A percentile compares a stretch with the other conserved stretches of the same genome.
Evolutionary conservation across 441 rosid genomes (phyloP).

Genomic region (Gossypium armourianum): DNA sequence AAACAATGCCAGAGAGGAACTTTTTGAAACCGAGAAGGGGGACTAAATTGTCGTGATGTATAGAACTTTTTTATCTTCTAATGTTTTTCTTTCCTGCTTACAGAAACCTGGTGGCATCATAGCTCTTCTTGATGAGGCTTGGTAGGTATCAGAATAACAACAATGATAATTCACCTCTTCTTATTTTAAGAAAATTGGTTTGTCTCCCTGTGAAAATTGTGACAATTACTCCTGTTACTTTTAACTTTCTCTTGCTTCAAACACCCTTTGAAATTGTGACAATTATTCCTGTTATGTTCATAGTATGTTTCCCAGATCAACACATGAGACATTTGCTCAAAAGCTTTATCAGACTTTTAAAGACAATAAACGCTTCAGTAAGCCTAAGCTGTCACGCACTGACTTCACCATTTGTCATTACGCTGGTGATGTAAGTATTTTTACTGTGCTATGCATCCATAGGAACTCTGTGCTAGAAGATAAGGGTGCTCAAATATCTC

Average conservation of each 20-base stretch:
- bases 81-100: constrained; percentile 25
- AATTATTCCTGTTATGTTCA: constrained; percentile 22
- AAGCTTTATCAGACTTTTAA: constrained; percentile 92
- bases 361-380: constrained; percentile 77
- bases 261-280: constrained; percentile 12
- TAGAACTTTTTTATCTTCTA: constrained; percentile 14
- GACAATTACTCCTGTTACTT: constrained; percentile 17
- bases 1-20: neutral
- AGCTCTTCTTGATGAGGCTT: constrained; percentile 94
- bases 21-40: neutral
- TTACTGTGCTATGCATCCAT: constrained; percentile 11
- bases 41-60: neutral
- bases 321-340: constrained; percentile 79
- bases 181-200: constrained; percentile 3
- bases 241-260: neutral
- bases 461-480: neutral
- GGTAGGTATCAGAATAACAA: constrained; percentile 40
- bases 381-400: constrained; percentile 81
- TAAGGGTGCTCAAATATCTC: neutral
- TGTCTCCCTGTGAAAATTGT: constrained; percentile 8
- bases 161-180: constrained; percentile 2
- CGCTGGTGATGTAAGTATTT: constrained; percentile 84
- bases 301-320: constrained; percentile 96
- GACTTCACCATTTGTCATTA: constrained; percentile 86
- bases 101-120: constrained; percentile 98